Evolutionary conservation across 176 grass and related monocot species (phyloP), one percentile per base, ranked within the genome.

Genomic region (Leersia perrieri): DNA sequence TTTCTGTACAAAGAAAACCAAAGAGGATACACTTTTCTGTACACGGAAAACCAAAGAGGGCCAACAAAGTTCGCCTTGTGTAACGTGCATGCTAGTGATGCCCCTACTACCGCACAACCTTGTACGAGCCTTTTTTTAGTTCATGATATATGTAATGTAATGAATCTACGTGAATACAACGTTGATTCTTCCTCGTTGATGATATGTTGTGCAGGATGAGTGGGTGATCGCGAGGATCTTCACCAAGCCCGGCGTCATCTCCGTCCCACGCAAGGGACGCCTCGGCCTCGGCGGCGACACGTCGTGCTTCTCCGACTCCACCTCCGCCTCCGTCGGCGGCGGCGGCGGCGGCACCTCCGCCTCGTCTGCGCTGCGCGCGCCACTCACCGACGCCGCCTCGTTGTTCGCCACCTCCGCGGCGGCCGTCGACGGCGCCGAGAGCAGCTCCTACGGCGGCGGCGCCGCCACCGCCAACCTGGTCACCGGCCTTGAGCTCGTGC

Each of bases 191-290:
- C 25, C 3, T 13, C 34, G 4, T 51, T 12, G 5, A 60, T 40
- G 16, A 3, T 41, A 12, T 28, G 0, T 33, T 2, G 11, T 71
- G 0, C 76, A 99, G 96, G 96, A 99, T 7, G 96, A 99, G 85
- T 99, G 96, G 96, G 96, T 99, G 42, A 87, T 99, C 33, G 85
- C 90, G 0, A 78, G 89, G 74, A 83, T 99, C 60, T 95, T 99
- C 82, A 88, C 90, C 72, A 99, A 99, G 76, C 83, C 82, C 26
- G 84, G 84, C 55, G 69, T 78, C 33, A 76, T 23, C 29, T 60
- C 57, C 1, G 33, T 64, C 0, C 3, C 73, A 20, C 82, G 87
- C 57, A 99, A 91, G 90, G 55, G 53, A 41, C 92, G 90, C 60
- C 67, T 79, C 66, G 74, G 72, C 5, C 64, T 94, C 15, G 36